phyloP scores from a whole-genome alignment of 257 asterid genomes.

The Apocynum venetum region DNA sequence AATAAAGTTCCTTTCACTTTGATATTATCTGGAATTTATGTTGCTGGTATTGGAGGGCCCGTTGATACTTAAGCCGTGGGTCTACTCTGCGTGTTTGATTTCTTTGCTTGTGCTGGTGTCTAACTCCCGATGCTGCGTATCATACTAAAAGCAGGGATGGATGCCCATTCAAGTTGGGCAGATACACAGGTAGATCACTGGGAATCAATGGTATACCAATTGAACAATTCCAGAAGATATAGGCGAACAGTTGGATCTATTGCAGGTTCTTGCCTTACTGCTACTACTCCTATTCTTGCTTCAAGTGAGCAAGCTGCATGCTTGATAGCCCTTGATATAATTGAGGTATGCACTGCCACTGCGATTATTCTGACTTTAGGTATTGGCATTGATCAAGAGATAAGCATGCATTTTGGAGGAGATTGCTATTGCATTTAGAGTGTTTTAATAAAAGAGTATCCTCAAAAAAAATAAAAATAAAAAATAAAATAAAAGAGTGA shows the following conservation, averaged over 20 bases:
- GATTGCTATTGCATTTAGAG: neutral
- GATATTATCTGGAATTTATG: neutral
- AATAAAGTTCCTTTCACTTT: neutral
- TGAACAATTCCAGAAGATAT: constrained; percentile 70
- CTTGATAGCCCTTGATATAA: constrained; percentile 62
- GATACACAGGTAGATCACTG: constrained; percentile 49
- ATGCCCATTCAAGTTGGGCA: constrained; percentile 22
- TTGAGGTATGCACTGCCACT: constrained; percentile 47
- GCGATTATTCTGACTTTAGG: neutral
- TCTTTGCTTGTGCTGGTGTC: neutral
- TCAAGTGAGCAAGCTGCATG: constrained; percentile 67
- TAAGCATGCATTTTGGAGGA: neutral
- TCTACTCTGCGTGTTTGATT: neutral
- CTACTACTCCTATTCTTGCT: constrained; percentile 81
- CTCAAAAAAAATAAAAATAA: no score
- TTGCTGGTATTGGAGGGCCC: neutral
- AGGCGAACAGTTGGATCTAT: constrained; percentile 81
- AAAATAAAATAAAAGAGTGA: neutral
- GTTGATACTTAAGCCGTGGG: neutral
- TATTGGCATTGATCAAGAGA: neutral
- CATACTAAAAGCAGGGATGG: constrained; percentile 29
- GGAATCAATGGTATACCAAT: constrained; percentile 64
- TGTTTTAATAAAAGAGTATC: neutral
- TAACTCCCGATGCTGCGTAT: constrained; percentile 4
- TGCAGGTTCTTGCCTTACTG: constrained; percentile 67